Evolutionary conservation across 1,284 basidiomycete species (phyloP), one percentile per base, ranked within the genome.

Genomic region (Boletellus deceptivus): DNA sequence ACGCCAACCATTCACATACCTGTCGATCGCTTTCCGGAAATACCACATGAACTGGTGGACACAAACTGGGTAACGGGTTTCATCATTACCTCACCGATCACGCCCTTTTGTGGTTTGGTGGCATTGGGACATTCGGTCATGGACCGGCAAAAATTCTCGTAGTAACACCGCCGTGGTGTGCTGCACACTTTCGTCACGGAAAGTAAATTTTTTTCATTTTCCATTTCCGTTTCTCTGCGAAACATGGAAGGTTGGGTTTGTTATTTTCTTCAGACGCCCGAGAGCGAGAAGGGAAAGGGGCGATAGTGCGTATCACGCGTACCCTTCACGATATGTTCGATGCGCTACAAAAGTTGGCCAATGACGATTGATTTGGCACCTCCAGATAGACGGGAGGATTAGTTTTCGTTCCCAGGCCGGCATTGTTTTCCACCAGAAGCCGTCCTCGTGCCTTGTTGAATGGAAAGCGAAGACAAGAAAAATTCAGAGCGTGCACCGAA

Each of bases 281-380:
- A 40, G 22, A 38, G 39, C 14, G 7, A 11, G 25, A 29, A 27
- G 18, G 13, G 31, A 42, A 43, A 35, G 50, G 41, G 70, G 67
- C 16, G 70, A 73, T 63, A 62, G 54, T 39, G 64, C 67, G 44
- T 63, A 72, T 64, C 65, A 58, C 11, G 29, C 27, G 50, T 53
- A 17, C 31, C 46, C 22, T 24, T 36, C 37, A 14, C 25, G 17
- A 24, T 29, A 41, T 29, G 25, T 35, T 50, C 3, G 38, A 46
- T 48, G 33, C 41, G 50, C 44, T 44, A 56, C 53, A 27, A 57
- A 62, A 65, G 47, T 22, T 44, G 39, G 6, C 22, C 31, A 43
- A 17, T 41, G 55, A 7, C 31, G 37, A 53, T 58, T 46, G 44
- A 61, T 53, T 53, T 59, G 52, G 52, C 33, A 59, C 39, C 40